phyloP scores from a whole-genome alignment of 1,139 yeast species.

The Entelexis sorbosivorans region DNA sequence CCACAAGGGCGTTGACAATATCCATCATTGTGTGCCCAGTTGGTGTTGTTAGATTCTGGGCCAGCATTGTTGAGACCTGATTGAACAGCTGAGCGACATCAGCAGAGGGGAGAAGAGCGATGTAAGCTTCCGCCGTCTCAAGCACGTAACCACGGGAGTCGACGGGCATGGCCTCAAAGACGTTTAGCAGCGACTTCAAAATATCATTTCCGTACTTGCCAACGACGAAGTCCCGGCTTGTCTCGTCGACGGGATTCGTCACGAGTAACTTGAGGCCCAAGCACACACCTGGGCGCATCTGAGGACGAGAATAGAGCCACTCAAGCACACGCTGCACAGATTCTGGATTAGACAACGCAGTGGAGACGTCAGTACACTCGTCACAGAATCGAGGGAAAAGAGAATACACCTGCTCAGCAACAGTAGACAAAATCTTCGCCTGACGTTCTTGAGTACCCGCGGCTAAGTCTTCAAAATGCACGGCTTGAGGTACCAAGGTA shows the following conservation, averaged over 20 bases:
- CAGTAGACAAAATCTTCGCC: constrained; percentile 64
- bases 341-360: constrained; percentile 24
- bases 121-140: constrained; percentile 73
- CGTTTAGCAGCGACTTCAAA: constrained; percentile 79
- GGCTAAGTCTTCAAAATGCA: constrained; percentile 39
- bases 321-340: constrained; percentile 74
- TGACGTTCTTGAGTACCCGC: constrained; percentile 20
- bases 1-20: constrained; percentile 73
- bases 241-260: constrained; percentile 50
- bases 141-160: constrained; percentile 74
- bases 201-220: constrained; percentile 56
- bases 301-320: constrained; percentile 61
- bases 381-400: constrained; percentile 82
- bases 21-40: constrained; percentile 71
- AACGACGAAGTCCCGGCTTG: constrained; percentile 52
- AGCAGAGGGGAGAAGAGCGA: constrained; percentile 54
- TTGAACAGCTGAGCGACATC: constrained; percentile 70
- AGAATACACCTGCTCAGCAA: constrained; percentile 87
- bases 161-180: constrained; percentile 74
- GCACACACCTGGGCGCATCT: constrained; percentile 67
- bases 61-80: constrained; percentile 70
- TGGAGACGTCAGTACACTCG: constrained; percentile 58
- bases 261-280: constrained; percentile 69
- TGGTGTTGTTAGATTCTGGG: constrained; percentile 44
- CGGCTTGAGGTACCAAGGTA: constrained; percentile 57